Base-by-base conservation (phyloP, 805 yeast species). In the Candida mattraensis region DNA sequence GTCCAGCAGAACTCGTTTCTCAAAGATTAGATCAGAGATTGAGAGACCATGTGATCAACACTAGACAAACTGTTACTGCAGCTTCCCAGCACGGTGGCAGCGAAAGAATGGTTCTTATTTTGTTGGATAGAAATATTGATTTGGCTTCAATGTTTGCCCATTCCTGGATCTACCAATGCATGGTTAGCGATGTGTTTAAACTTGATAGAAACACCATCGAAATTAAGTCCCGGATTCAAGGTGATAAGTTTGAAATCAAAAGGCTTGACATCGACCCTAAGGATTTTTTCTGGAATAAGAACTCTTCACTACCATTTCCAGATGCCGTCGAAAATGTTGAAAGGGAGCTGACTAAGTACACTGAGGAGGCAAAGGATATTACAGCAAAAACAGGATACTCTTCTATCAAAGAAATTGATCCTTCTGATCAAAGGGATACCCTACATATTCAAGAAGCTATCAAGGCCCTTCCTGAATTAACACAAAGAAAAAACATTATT, bases 281-380 rank as follows among this genome's bases (percentile, higher is more conserved):
- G 39, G 99, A 93, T 66, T 86, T 85, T 57, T 93, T 93, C 64
- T 93, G 99, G 99, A 66, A 63, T 44, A 71, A 73, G 43, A 89
- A 93, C 62, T 72, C 95, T 9, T 83, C 83, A 33, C 66, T 87
- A 39, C 98, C 99, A 24, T 93, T 93, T 69, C 99, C 99, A 1
- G 97, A 91, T 57, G 98, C 94, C n/a, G 99, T 95, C 21, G 99
- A 93, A 60, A 87, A 87, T 61, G 94, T 95, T 14, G 98, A 93
- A 54, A 63, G 72, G 18, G 97, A 87, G 40, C 70, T 89, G 42
- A 78, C 82, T 40, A 70, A 72, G 36, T 93, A 93, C 63, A 91
- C 89, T 48, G 74, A 76, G 39, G 96, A 87, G 50, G 96, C 97
- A 2, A 83, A 81, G 43, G 94, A 84, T 40, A 70, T 94, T 33